These are phyloP conservation scores for Pichia sp. DNA, from an alignment of 1,139 yeast genomes.

Conservation along the genomic window DNA sequence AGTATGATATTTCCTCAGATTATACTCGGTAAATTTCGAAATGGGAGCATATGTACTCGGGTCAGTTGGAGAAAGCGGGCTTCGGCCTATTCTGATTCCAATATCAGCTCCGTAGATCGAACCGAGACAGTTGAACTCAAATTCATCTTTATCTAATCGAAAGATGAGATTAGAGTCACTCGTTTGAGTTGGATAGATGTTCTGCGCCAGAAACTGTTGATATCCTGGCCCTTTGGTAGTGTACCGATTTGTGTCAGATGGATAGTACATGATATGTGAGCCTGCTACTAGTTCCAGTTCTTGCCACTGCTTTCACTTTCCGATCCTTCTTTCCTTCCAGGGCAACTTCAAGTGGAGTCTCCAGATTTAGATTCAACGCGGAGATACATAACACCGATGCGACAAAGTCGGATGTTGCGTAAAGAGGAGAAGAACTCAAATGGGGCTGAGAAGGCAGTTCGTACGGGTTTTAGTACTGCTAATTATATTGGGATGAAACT, in stretches of 20 bases:
- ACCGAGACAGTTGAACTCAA: conserved; percentile 19
- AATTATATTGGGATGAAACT: too few relatives aligned
- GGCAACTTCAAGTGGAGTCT: too few relatives aligned
- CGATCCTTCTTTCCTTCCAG: too few relatives aligned
- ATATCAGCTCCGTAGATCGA: too few relatives aligned
- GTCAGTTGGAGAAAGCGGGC: conserved; percentile 26
- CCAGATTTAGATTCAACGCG: too few relatives aligned
- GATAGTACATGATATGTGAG: conserved; percentile 21
- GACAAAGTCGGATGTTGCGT: too few relatives aligned
- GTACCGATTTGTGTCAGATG: conserved; percentile 22
- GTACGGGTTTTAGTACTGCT: too few relatives aligned
- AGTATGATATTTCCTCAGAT: conserved; percentile 26
- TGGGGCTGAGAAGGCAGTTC: too few relatives aligned
- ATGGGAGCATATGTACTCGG: conserved; percentile 29
- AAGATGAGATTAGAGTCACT: conserved; percentile 26
- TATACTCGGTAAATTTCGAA: conserved; percentile 28
- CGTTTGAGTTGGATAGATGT: conserved; percentile 24
- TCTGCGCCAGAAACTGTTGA: conserved; percentile 20
- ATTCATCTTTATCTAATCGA: conserved; percentile 21
- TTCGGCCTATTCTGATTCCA: conserved; percentile 26
- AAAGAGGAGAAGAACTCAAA: too few relatives aligned
- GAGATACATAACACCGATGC: too few relatives aligned
- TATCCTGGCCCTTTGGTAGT: conserved; percentile 7
- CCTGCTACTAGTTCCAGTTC: too few relatives aligned
- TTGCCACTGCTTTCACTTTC: too few relatives aligned